Evolutionary conservation across 768 basidiomycete genomes (phyloP).

Genomic region (Hortiboletus campestris): DNA sequence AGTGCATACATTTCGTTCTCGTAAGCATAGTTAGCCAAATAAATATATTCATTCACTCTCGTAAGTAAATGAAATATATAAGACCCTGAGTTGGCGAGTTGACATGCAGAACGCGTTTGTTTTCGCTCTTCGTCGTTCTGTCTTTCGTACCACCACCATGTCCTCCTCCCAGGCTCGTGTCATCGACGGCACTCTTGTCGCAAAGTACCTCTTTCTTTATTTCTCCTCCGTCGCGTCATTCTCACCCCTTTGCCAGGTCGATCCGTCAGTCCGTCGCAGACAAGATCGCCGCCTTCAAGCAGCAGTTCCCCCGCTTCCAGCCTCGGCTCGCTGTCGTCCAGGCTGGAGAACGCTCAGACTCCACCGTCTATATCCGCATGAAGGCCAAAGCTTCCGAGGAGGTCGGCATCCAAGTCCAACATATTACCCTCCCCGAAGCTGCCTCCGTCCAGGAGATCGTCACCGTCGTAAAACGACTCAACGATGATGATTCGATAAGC

Average conservation of each 20-base stretch:
- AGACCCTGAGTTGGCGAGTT: background rate
- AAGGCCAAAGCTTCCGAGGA: slow-evolving; percentile 95
- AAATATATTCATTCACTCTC: too few species aligned
- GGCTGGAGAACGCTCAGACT: slow-evolving; percentile 90
- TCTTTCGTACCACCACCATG: slow-evolving; percentile 34
- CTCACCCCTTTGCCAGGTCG: slow-evolving; percentile 48
- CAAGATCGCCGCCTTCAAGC: slow-evolving; percentile 61
- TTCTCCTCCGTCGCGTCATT: slow-evolving; percentile 8
- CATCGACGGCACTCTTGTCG: slow-evolving; percentile 83
- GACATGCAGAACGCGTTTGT: slow-evolving; percentile 4
- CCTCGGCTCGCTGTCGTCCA: slow-evolving; percentile 92
- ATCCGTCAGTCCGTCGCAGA: slow-evolving; percentile 76
- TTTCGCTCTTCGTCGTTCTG: slow-evolving; percentile 6
- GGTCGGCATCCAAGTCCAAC: slow-evolving; percentile 84
- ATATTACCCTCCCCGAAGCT: slow-evolving; percentile 69
- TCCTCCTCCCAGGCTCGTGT: slow-evolving; percentile 47
- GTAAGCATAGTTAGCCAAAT: too few species aligned
- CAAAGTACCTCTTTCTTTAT: slow-evolving; percentile 65
- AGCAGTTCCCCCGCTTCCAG: slow-evolving; percentile 80
- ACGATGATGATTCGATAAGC: slow-evolving; percentile 75
- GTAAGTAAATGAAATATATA: background rate
- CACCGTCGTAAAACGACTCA: slow-evolving; percentile 74
- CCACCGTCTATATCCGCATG: slow-evolving; percentile 93
- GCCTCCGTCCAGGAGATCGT: slow-evolving; percentile 76
- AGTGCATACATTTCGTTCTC: too few species aligned